Evolutionary conservation across 2,329 filamentous ascomycete species (phyloP).

Genomic region (Fonsecaea pugnacius): DNA sequence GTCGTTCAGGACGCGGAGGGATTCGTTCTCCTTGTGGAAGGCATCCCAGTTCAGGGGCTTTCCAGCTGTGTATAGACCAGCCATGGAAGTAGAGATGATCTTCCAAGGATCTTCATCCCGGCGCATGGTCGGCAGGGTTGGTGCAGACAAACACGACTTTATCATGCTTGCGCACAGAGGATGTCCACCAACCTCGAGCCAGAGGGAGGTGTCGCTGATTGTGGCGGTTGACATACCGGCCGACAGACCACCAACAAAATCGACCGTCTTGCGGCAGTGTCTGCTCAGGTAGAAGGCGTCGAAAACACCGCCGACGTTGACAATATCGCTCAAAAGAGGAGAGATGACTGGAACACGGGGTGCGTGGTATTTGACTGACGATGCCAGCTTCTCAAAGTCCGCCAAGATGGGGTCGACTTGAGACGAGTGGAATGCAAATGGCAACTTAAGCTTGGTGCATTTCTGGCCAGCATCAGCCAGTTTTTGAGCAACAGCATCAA

Average conservation of each 20-base stretch:
- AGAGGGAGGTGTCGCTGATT: conserved; percentile 45
- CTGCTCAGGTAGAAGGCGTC: conserved; percentile 48
- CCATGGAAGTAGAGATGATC: conserved; percentile 45
- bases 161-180: conserved; percentile 54
- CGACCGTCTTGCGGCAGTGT: conserved; percentile 52
- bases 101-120: conserved; percentile 51
- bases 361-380: conserved; percentile 46
- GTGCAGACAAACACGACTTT: conserved; percentile 43
- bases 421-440: conserved; percentile 54
- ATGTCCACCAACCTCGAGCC: conserved; percentile 55
- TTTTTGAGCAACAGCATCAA: conserved; percentile 45
- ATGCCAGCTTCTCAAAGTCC: conserved; percentile 45
- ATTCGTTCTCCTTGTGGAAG: conserved; percentile 54
- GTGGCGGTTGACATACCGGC: conserved; percentile 43
- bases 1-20: conserved; percentile 63
- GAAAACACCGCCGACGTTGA: conserved; percentile 46
- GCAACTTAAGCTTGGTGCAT: conserved; percentile 49
- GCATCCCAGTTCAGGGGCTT: conserved; percentile 49
- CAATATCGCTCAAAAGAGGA: conserved; percentile 49
- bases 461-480: conserved; percentile 46
- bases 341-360: conserved; percentile 53
- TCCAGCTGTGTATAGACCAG: conserved; percentile 45
- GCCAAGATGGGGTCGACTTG: conserved; percentile 54
- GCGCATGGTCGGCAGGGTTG: conserved; percentile 47
- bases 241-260: conserved; percentile 51